Base-by-base conservation (phyloP, 768 basidiomycete genomes). In the Trametes maxima region DNA sequence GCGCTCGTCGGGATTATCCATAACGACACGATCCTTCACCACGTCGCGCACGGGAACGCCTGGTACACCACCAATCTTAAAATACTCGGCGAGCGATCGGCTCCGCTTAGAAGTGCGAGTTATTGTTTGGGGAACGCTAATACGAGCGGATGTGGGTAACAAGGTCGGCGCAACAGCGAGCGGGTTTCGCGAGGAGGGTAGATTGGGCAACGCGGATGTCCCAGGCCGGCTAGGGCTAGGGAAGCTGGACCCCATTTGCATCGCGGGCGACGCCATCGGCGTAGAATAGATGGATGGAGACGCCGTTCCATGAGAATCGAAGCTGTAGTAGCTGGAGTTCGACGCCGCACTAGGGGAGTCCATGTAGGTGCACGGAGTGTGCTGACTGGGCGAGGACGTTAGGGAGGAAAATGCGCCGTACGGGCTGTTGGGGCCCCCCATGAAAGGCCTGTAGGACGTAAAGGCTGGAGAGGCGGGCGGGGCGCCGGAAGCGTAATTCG, bases 31-130 rank as follows among this genome's bases (percentile, higher is more conserved):
- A 11, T 60, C 48, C 14, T 55, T 58, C 39, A 65, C 39, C 13
- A 61, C 44, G 8, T 54, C 64, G 43, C 48, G 28, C 33, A 67
- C 57, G 8, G 49, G 59, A 5, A 67, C 53, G 7, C 65, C 65
- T 3, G 43, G 43, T 17, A 40, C 24, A 22, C 65, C 65, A 19
- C 43, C 42, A 1, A 51, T 24, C 19, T 22, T 48, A 37, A 67
- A 67, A 40, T 45, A 33, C 33, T 59, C 65, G 22, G 10, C 44
- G n/a, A 22, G 40, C 28, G 48, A 28, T 1, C 16, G 24, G 5
- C 35, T 24, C 10, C 59, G 53, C 25, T 49, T 58, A 1, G 42
- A 22, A 13, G 56, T 24, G n/a, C 43, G 19, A 13, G 50, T 21
- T 14, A 55, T 47, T 4, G 48, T 25, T 44, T 67, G 65, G 1